phyloP scores from a whole-genome alignment of 192 early-diverging fungal species.

The Coemansia sp. region DNA sequence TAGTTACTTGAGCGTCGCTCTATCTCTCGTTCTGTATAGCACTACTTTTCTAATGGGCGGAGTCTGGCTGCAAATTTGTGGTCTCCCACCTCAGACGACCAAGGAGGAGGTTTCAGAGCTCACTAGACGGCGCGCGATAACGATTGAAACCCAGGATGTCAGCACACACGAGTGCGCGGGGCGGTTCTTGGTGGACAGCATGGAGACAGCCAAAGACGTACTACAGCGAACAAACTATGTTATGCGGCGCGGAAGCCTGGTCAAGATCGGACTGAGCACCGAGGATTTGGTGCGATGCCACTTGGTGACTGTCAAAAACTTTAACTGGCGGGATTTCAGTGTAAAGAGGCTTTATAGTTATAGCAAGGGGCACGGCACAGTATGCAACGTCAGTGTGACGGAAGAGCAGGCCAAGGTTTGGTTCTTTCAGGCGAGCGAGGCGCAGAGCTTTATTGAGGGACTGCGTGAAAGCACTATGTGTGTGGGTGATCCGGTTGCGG shows the following conservation, averaged over 20 bases:
- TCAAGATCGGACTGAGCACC: conserved; percentile 15
- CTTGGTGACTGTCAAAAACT: conserved; percentile 11
- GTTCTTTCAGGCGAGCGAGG: conserved; percentile 13
- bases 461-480: conserved; percentile 8
- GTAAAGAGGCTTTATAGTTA: conserved; percentile 18
- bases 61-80: conserved; percentile 38
- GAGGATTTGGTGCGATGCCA: conserved; percentile 14
- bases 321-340: not conserved
- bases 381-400: conserved; percentile 14
- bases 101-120: conserved; percentile 12
- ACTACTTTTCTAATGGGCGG: conserved; percentile 13
- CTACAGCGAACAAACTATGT: conserved; percentile 21
- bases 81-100: conserved; percentile 12
- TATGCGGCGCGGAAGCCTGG: conserved; percentile 4
- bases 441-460: not conserved
- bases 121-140: not conserved
- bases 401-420: conserved; percentile 15
- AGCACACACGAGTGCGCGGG: conserved; percentile 8
- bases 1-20: not conserved
- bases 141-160: conserved; percentile 7
- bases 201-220: conserved; percentile 11
- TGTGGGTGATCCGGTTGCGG: not conserved
- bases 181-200: conserved; percentile 6
- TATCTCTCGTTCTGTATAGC: not conserved
- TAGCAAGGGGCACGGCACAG: conserved; percentile 22